Evolutionary conservation across 129 eudicot genomes (phyloP), one percentile per base, ranked within the genome.

Genomic region (Calendula officinalis): DNA sequence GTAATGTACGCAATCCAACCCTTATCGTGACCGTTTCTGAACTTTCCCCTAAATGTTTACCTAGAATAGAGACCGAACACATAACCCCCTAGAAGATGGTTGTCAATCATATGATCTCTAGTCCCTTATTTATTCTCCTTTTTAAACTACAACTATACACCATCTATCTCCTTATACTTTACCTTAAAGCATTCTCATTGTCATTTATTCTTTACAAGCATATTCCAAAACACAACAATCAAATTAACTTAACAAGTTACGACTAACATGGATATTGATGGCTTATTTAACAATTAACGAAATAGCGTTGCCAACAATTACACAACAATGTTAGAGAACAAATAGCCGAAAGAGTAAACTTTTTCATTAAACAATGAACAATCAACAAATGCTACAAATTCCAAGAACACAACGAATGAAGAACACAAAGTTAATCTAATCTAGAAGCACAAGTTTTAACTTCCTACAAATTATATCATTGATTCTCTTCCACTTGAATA

Each of bases 31-130:
- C n/a, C n/a, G n/a, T n/a, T n/a, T n/a, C n/a, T n/a, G n/a, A n/a
- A n/a, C n/a, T n/a, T n/a, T n/a, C n/a, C n/a, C n/a, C n/a, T n/a
- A n/a, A n/a, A n/a, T n/a, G n/a, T n/a, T n/a, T n/a, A n/a, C n/a
- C n/a, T n/a, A n/a, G n/a, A n/a, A n/a, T n/a, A n/a, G n/a, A n/a
- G n/a, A n/a, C n/a, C n/a, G n/a, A n/a, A n/a, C n/a, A n/a, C n/a
- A n/a, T n/a, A n/a, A n/a, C n/a, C n/a, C n/a, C n/a, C n/a, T n/a
- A n/a, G n/a, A n/a, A n/a, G n/a, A n/a, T n/a, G n/a, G n/a, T n/a
- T n/a, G n/a, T 56, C 67, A 58, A 59, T 30, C 67, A 66, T 59
- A 73, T 66, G 68, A 58, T 58, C 68, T 67, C 73, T 74, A 58
- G 65, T 74, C 73, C 67, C 38, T 39, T 73, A 12, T 56, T 73